Evolutionary conservation across 371 early-diverging fungal species (phyloP).

Genomic region (Gilbertella persicaria): DNA sequence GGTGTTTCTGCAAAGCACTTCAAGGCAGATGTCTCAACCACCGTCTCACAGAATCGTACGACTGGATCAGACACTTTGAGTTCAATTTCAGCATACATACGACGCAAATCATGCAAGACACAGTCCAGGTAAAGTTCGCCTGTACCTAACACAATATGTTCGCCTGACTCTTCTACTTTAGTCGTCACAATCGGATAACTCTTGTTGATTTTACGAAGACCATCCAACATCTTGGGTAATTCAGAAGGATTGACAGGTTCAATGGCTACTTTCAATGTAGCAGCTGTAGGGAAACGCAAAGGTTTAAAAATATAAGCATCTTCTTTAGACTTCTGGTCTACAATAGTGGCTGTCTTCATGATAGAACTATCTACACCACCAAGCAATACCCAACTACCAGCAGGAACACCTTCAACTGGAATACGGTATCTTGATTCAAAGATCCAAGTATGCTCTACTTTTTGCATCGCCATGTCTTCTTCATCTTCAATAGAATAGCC

Average conservation of each 20-base stretch:
- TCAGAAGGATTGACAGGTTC: conserved; percentile 97
- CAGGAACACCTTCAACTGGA: conserved; percentile 73
- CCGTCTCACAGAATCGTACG: conserved; percentile 94
- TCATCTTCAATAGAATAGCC: conserved; percentile 90
- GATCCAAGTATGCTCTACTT: conserved; percentile 74
- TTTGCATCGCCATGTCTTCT: conserved; percentile 91
- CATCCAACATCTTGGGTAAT: conserved; percentile 97
- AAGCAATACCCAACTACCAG: conserved; percentile 92
- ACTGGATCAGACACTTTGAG: conserved; percentile 97
- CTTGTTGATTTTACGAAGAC: conserved; percentile 92
- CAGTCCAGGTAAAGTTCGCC: conserved; percentile 97
- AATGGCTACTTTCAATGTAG: conserved; percentile 93
- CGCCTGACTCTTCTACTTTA: conserved; percentile 97
- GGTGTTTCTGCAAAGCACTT: conserved; percentile 97
- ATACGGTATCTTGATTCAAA: conserved; percentile 88
- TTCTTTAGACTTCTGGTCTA: conserved; percentile 58
- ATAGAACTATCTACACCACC: conserved; percentile 92
- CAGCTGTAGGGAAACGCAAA: conserved; percentile 77
- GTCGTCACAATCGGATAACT: conserved; percentile 91
- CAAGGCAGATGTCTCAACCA: conserved; percentile 90
- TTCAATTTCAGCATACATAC: conserved; percentile 93
- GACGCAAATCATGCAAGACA: conserved; percentile 92
- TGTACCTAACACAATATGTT: conserved; percentile 91
- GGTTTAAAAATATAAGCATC: conserved; percentile 87
- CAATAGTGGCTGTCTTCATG: conserved; percentile 93